Evolutionary conservation across 768 basidiomycete species (phyloP).

Genomic region (Termitomyces sp.): DNA sequence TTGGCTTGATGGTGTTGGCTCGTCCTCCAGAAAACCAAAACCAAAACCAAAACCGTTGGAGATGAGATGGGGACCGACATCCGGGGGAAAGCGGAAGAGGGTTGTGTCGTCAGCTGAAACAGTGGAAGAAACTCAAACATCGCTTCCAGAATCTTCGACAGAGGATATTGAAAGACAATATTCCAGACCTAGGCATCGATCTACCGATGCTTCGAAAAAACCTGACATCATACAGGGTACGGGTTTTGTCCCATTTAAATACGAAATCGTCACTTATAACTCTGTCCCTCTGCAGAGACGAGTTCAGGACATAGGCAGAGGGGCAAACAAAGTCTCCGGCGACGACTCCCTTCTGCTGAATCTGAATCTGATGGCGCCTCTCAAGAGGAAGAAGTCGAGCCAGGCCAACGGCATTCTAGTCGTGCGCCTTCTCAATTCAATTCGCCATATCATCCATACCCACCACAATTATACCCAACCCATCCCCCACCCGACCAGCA

Average conservation of each 20-base stretch:
- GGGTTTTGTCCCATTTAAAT: not conserved
- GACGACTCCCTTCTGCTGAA: constrained; percentile 3
- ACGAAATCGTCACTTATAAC: not conserved
- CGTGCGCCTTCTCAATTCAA: constrained; percentile 14
- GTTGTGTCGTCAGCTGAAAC: constrained; percentile 8
- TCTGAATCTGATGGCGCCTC: constrained; percentile 3
- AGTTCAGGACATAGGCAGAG: constrained; percentile 2
- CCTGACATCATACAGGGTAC: constrained; percentile 1
- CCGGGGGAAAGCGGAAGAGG: constrained; percentile 20
- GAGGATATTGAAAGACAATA: not conserved
- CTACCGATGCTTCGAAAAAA: constrained; percentile 1
- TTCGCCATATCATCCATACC: constrained; percentile 15
- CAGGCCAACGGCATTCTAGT: constrained; percentile 4
- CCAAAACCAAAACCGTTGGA: not conserved
- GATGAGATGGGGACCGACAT: not conserved
- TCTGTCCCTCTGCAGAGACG: not conserved
- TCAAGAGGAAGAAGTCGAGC: constrained; percentile 1
- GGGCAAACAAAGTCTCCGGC: constrained; percentile 2
- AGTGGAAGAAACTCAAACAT: not conserved
- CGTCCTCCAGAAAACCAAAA: constrained; percentile 2
- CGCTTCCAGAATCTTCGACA: not conserved
- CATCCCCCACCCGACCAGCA: constrained; percentile 13
- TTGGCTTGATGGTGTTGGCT: not conserved
- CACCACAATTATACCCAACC: constrained; percentile 18
- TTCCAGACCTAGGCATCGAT: not conserved